Evolutionary conservation across 1,284 basidiomycete genomes (phyloP).

Genomic region (Neolentinus lepideus): DNA sequence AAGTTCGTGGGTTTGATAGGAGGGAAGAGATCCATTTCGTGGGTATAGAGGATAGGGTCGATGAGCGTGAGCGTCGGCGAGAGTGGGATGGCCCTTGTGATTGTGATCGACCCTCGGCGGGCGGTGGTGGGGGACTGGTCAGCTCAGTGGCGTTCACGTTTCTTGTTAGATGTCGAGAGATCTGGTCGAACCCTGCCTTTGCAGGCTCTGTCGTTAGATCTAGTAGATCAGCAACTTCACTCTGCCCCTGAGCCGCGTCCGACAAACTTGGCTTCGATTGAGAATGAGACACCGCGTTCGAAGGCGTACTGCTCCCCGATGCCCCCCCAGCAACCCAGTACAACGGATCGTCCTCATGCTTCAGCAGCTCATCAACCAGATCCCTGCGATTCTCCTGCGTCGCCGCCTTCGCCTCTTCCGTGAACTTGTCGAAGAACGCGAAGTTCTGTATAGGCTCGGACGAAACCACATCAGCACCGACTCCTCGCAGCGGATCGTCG

Average conservation of each 20-base stretch:
- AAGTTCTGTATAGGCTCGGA: slow-evolving; percentile 17
- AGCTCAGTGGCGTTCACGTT: neutral
- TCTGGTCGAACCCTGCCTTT: neutral
- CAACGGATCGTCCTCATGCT: slow-evolving; percentile 61
- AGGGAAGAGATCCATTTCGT: slow-evolving; percentile 15
- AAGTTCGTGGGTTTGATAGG: slow-evolving; percentile 6
- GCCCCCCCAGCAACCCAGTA: slow-evolving; percentile 13
- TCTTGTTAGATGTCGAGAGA: neutral
- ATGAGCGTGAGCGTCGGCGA: slow-evolving; percentile 2
- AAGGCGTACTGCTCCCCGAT: neutral
- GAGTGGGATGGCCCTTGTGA: neutral
- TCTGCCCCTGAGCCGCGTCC: neutral
- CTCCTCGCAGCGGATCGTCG: slow-evolving; percentile 46
- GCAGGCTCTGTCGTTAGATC: neutral
- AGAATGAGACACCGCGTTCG: neutral
- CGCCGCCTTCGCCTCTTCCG: slow-evolving; percentile 43
- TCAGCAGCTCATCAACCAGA: slow-evolving; percentile 54
- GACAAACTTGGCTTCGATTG: neutral
- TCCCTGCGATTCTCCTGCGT: slow-evolving; percentile 41
- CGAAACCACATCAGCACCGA: slow-evolving; percentile 8
- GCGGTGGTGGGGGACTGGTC: neutral
- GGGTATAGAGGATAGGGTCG: slow-evolving; percentile 4
- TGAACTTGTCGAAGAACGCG: slow-evolving; percentile 54
- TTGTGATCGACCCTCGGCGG: neutral
- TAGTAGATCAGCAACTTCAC: neutral